Evolutionary conservation across 257 asterid genomes (phyloP).

Genomic region (Galeopsis tetrahit): DNA sequence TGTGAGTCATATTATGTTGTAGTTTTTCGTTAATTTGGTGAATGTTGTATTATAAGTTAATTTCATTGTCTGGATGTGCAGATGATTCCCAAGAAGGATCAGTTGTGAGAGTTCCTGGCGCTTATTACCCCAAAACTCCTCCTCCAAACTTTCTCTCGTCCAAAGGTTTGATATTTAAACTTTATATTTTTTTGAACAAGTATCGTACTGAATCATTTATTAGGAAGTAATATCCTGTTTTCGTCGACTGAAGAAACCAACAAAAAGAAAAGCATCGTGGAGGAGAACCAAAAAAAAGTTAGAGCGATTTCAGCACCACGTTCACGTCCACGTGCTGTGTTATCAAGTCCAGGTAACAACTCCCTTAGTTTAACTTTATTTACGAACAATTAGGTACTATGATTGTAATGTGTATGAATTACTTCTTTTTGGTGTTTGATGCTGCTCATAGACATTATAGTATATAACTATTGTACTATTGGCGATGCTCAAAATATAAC

Average conservation of each 20-base stretch:
- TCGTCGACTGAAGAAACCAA: conserved; percentile 43
- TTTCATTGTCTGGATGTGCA: conserved; percentile 35
- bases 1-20: not conserved
- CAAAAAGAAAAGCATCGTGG: conserved; percentile 41
- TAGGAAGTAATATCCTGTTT: conserved; percentile 1
- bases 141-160: conserved; percentile 42
- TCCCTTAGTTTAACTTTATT: not conserved
- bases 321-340: conserved; percentile 97
- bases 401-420: not conserved
- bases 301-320: conserved; percentile 72
- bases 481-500: not conserved
- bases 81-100: conserved; percentile 70
- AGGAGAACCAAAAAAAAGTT: conserved; percentile 45
- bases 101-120: conserved; percentile 66
- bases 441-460: not conserved
- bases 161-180: conserved; percentile 47
- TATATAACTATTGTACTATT: not conserved
- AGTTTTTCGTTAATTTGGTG: not conserved
- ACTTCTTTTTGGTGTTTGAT: not conserved
- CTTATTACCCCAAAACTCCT: conserved; percentile 56
- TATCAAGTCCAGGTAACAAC: conserved; percentile 86
- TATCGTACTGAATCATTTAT: not conserved
- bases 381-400: not conserved
- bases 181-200: not conserved
- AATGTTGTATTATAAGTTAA: not conserved